Base-by-base conservation (phyloP, 768 basidiomycete genomes). In the Termitomyces sp. region DNA sequence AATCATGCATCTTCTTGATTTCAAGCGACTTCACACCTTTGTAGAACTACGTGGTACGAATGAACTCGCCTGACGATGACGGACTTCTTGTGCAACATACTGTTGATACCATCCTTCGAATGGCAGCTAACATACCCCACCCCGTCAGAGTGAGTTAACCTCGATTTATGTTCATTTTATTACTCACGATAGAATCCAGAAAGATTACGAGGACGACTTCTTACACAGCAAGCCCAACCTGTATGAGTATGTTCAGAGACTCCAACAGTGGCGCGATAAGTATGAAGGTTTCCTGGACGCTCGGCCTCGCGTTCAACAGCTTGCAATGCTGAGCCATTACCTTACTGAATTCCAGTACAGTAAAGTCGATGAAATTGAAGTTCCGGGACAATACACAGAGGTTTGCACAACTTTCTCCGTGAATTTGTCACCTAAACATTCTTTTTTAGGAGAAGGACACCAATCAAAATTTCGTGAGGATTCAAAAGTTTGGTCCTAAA, bases 311-410 rank as follows among this genome's bases (percentile, higher is more conserved):
- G 72, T 87, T 45, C 94, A 96, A 65, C 85, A 92, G 5, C 75
- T 99, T 56, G 94, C 97, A 61, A 76, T 86, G 49, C 76, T 92
- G 44, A 94, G 92, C 62, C 94, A 95, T 72, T 97, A 94, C 73
- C 77, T 99, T 65, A 90, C 92, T 7, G 97, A 98, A 71, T 99
- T 98, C 78, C 96, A 98, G 64, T 94, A 98, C 71, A 87, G 86
- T 67, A 97, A 94, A 70, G 94, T 96, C 51, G 97, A 98, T 62
- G 96, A 99, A 62, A 92, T 99, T 39, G 95, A 99, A 68, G 85
- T 99, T 51, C 95, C 95, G n/a, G 97, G 97, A 7, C 97, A 99
- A 71, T 99, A 99, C 69, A 90, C 94, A 0, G 92, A 98, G 82
- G 94, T 91, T n/a, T 24, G 66, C 60, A n/a, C 8, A 45, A 44